A percentile compares a stretch with the other conserved stretches of the same genome.
Evolutionary conservation across 176 grass and related monocot species (phyloP).

Genomic region (Aegilops speltoides): DNA sequence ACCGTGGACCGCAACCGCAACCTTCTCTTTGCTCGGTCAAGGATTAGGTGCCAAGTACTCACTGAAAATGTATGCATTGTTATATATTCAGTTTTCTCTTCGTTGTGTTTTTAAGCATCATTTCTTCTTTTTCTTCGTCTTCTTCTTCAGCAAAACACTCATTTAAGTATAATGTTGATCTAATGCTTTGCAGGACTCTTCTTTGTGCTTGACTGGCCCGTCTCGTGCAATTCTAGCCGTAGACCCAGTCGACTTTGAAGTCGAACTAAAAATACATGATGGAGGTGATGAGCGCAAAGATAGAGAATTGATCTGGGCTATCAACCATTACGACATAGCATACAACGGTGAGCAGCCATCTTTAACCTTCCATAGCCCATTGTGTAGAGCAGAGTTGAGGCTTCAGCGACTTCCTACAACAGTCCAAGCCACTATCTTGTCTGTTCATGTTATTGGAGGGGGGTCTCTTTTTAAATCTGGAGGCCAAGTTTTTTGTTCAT

Average conservation of each 20-base stretch:
- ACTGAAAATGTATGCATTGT: background rate
- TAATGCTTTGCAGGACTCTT: background rate
- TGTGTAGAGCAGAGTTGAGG: background rate
- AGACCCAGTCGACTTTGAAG: background rate
- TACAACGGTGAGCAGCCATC: no score
- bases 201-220: background rate
- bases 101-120: background rate
- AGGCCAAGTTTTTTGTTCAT: background rate
- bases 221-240: background rate
- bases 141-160: background rate
- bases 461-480: background rate
- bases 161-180: background rate
- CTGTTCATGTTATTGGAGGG: background rate
- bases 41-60: background rate
- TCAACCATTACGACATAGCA: background rate
- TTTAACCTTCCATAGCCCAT: background rate
- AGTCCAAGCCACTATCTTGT: no score
- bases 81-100: background rate
- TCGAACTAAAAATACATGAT: background rate
- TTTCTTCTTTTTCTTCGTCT: background rate
- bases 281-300: background rate
- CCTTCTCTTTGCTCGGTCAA: background rate
- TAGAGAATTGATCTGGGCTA: background rate
- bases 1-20: background rate
- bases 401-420: no score